phyloP scores from a whole-genome alignment of 2,329 filamentous ascomycete genomes.

The Diatrype stigma region DNA sequence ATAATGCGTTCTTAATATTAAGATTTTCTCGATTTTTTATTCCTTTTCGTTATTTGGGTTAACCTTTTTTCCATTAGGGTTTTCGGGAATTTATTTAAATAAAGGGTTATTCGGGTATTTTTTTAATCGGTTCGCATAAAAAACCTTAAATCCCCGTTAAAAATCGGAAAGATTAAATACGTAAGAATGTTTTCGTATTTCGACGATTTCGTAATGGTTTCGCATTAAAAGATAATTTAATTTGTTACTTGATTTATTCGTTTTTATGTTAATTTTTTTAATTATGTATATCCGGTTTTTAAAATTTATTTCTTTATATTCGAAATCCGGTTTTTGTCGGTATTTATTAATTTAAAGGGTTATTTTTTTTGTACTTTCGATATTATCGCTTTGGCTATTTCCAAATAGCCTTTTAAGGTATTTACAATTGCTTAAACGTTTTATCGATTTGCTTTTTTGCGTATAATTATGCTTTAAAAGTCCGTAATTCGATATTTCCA shows the following conservation, averaged over 20 bases:
- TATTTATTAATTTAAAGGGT: neutral
- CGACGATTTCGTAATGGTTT: neutral
- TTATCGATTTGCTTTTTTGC: too few species aligned
- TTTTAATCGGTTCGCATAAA: neutral
- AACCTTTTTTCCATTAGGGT: too few species aligned
- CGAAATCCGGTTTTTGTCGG: too few species aligned
- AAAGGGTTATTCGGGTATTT: too few species aligned
- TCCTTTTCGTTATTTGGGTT: too few species aligned
- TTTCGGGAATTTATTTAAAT: too few species aligned
- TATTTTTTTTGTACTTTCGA: neutral
- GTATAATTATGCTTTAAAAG: neutral
- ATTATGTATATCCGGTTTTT: neutral
- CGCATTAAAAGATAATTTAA: too few species aligned
- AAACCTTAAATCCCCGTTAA: neutral
- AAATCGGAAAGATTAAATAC: neutral
- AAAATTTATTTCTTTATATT: neutral
- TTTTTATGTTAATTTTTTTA: neutral
- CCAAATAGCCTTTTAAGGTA: neutral
- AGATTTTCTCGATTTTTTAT: too few species aligned
- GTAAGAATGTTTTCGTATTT: neutral
- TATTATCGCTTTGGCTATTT: neutral
- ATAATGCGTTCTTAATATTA: too few species aligned
- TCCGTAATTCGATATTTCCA: neutral
- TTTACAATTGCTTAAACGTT: too few species aligned
- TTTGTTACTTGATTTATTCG: neutral